These are phyloP conservation scores for Eleusine indica DNA, from an alignment of 176 grass and related monocot species.

Conservation along the genomic window DNA sequence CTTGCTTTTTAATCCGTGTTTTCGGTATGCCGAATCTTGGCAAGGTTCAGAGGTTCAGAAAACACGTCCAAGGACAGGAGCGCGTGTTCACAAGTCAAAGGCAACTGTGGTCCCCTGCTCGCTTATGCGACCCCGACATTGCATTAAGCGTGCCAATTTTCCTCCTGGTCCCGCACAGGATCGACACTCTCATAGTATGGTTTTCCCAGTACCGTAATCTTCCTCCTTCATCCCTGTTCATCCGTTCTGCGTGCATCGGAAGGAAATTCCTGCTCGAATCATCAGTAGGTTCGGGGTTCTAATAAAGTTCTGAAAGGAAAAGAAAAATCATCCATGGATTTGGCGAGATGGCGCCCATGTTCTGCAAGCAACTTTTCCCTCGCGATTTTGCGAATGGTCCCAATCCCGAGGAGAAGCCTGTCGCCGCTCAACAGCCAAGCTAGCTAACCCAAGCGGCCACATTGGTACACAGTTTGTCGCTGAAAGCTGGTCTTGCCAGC, in stretches of 20 bases:
- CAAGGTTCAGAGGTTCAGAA: not conserved
- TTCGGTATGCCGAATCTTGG: not conserved
- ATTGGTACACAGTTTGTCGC: conserved; percentile 1
- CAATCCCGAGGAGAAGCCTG: not conserved
- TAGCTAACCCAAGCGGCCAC: not conserved
- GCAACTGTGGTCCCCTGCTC: not conserved
- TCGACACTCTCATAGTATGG: not conserved
- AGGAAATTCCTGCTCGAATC: too few species aligned
- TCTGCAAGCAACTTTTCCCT: conserved; percentile 29
- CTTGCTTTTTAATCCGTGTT: not conserved
- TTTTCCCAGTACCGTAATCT: too few species aligned
- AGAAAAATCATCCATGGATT: not conserved
- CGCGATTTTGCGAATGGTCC: not conserved
- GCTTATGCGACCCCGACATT: not conserved
- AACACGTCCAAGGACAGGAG: not conserved
- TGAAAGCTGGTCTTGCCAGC: not conserved
- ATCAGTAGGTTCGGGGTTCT: not conserved
- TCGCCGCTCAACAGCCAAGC: conserved; percentile 12
- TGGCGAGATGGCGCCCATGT: conserved; percentile 32
- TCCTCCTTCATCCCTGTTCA: not conserved
- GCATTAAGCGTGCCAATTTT: not conserved
- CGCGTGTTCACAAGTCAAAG: not conserved
- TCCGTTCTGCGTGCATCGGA: not conserved
- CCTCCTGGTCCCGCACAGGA: not conserved
- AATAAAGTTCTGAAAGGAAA: not conserved